phyloP scores from a whole-genome alignment of 768 basidiomycete genomes.

The Chalciporus pseudorubinellus region DNA sequence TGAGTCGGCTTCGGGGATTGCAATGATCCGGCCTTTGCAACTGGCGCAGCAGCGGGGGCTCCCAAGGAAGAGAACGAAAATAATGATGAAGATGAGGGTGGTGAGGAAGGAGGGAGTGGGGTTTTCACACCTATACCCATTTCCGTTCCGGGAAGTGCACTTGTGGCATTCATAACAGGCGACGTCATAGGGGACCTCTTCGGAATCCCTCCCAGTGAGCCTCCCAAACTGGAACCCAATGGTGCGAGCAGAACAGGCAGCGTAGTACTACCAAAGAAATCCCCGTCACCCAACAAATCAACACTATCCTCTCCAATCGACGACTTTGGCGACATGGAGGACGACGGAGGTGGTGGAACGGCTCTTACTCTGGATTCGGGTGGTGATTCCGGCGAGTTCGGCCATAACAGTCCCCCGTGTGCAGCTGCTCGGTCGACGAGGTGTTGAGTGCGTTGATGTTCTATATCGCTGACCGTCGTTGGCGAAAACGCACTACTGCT shows the following conservation, averaged over 20 bases:
- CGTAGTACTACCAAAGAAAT: neutral
- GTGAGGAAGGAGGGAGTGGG: conserved; percentile 20
- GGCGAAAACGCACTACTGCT: conserved; percentile 2
- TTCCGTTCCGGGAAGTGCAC: conserved; percentile 6
- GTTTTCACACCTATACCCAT: conserved; percentile 1
- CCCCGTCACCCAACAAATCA: conserved; percentile 20
- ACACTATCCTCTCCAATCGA: conserved; percentile 1
- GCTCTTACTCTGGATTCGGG: conserved; percentile 25
- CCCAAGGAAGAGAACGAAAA: conserved; percentile 16
- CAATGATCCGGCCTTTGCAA: conserved; percentile 8
- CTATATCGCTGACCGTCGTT: conserved; percentile 36
- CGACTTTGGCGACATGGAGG: conserved; percentile 2
- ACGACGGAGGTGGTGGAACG: conserved; percentile 28
- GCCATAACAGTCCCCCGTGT: conserved; percentile 40
- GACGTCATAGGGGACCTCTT: neutral
- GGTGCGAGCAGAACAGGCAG: neutral
- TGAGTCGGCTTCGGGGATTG: conserved; percentile 20
- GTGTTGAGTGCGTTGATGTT: conserved; percentile 56
- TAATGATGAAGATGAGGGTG: conserved; percentile 16
- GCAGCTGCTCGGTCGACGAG: conserved; percentile 58
- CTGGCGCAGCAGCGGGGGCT: conserved; percentile 5
- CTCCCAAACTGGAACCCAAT: neutral
- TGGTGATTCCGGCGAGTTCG: conserved; percentile 20
- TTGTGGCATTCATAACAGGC: neutral
- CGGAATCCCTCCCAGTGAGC: neutral